A percentile compares a stretch with the other conserved stretches of the same genome.
Conservation (phyloP, 2,329 filamentous ascomycete species). For the Chaetomium sp. region DNA sequence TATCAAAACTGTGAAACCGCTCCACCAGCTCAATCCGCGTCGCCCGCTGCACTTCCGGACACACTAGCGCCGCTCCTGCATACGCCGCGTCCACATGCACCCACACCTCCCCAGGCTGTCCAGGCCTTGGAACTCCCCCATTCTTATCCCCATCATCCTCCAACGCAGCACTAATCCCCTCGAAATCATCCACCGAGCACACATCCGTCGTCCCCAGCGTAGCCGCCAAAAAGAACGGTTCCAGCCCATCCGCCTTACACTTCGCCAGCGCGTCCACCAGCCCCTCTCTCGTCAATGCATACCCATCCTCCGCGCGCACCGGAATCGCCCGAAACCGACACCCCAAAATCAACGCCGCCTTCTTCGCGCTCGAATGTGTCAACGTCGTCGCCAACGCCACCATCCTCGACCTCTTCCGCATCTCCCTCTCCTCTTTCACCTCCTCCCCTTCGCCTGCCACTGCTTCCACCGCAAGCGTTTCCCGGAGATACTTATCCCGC, state of each 20-base stretch:
- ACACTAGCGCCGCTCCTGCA: constrained; percentile 76
- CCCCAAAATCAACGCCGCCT: constrained; percentile 79
- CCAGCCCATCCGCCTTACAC: constrained; percentile 61
- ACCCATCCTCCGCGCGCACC: constrained; percentile 55
- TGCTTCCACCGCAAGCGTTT: constrained; percentile 39
- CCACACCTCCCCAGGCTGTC: constrained; percentile 57
- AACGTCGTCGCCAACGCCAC: constrained; percentile 76
- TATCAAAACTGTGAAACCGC: constrained; percentile 79
- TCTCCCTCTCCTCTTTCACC: constrained; percentile 64
- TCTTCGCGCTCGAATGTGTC: constrained; percentile 77
- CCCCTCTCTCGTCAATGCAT: constrained; percentile 60
- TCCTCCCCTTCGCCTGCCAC: constrained; percentile 39
- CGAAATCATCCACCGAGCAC: constrained; percentile 79
- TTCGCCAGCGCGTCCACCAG: constrained; percentile 58
- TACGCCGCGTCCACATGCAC: constrained; percentile 93
- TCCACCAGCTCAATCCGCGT: constrained; percentile 48
- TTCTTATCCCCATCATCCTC: constrained; percentile 23
- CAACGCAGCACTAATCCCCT: constrained; percentile 52
- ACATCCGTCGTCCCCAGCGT: constrained; percentile 84
- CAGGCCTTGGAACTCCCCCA: constrained; percentile 3
- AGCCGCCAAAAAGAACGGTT: constrained; percentile 80
- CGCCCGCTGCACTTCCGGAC: constrained; percentile 63
- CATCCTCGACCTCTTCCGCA: constrained; percentile 59
- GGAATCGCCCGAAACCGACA: constrained; percentile 70
- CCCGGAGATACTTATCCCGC: constrained; percentile 67